Base-by-base conservation (phyloP, 208 protist species). In the Leishmania major region DNA sequence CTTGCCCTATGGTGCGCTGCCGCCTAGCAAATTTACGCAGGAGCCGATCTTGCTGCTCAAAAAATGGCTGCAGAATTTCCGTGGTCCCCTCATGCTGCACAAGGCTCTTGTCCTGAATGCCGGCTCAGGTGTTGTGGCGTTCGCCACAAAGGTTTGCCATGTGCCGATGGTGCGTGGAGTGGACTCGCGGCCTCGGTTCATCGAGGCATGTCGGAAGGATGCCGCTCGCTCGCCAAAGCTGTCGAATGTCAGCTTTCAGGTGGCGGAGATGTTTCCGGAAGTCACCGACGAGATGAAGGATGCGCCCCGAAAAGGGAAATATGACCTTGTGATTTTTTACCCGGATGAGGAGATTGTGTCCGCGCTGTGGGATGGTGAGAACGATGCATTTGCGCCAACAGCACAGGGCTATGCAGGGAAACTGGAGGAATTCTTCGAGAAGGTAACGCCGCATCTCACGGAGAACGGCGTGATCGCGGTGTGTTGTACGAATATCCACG, bases 401-500 rank as follows among this genome's bases (percentile, higher is more conserved):
- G 79, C 83, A 47, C 81, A 85, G 15, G 92, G 94, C 2, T 90
- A 91, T 72, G 82, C 84, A 25, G 95, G 93, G 3, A 90, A 87
- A 62, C 60, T 98, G 6, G 93, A 97, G 66, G 87, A 89, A 40
- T 97, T 98, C 82, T 98, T 98, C 82, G 93, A 97, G 47, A 84
- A 90, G 5, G 94, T 87, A 2, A 80, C 79, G 0, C 67, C 90
- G 19, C 82, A 94, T 51, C 79, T 98, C 60, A 82, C 87, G 7
- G 93, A 97, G 19, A 90, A 88, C 13, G 95, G 95, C 13, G 90
- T 98, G 53, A 64, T 96, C 35, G 91, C 85, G 1, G 82, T 98
- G 71, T 94, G 92, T 72, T 96, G 91, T 81, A 96, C 95, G 7
- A 98, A 98, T 77, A 57, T 97, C 25, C 72, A 90, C 70, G 90